Conservation (phyloP, 2,329 filamentous ascomycete genomes). For the Microdochium paspali region DNA sequence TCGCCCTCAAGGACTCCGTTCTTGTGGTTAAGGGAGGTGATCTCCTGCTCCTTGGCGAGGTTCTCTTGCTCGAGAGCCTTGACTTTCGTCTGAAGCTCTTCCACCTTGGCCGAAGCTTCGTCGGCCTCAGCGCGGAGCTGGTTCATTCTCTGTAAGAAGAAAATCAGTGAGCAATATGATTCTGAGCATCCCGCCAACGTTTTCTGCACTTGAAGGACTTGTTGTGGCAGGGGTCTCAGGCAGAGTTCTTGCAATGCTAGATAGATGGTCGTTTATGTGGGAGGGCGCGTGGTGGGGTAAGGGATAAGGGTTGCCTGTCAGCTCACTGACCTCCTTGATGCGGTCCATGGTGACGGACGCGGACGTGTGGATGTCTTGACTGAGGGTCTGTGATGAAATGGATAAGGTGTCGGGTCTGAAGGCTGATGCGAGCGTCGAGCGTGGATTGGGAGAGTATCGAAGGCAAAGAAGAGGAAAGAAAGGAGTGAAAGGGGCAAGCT, state of each 20-base stretch:
- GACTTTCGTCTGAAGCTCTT: conserved; percentile 80
- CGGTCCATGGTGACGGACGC: conserved; percentile 52
- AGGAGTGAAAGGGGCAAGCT: conserved; percentile 5
- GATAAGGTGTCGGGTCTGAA: conserved; percentile 4
- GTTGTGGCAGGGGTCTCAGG: too few species aligned
- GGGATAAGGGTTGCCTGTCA: conserved; percentile 7
- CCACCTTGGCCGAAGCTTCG: conserved; percentile 68
- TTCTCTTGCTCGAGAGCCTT: conserved; percentile 93
- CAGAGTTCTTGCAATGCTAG: too few species aligned
- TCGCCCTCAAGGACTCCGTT: conserved; percentile 84
- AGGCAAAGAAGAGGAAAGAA: conserved; percentile 10
- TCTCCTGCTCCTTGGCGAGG: conserved; percentile 93
- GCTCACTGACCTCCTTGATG: conserved; percentile 72
- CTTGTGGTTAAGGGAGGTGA: conserved; percentile 92
- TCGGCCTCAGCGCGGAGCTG: conserved; percentile 90
- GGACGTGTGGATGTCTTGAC: conserved; percentile 14
- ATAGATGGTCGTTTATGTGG: conserved; percentile 10
- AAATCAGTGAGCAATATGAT: too few species aligned
- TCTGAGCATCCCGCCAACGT: neutral
- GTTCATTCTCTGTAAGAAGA: conserved; percentile 72
- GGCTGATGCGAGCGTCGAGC: conserved; percentile 14
- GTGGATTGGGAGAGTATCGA: neutral
- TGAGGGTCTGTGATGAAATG: neutral
- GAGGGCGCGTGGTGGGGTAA: conserved; percentile 20
- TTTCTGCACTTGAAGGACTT: too few species aligned